Evolutionary conservation across 805 yeast species (phyloP).

Genomic region (Ogataea wickerhamii): DNA sequence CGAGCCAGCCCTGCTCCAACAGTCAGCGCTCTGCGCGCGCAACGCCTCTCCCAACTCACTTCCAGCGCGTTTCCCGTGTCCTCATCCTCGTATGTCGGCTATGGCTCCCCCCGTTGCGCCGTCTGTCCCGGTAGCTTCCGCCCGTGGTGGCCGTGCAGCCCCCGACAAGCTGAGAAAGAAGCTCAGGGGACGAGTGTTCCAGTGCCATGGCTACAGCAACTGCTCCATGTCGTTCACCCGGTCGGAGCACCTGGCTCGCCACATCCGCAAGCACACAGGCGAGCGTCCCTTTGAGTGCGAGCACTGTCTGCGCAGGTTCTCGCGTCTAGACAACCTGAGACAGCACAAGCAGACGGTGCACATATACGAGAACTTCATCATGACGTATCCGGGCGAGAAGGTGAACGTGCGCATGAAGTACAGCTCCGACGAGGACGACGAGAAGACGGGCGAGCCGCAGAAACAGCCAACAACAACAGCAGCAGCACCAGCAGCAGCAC

Average conservation of each 20-base stretch:
- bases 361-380: slow-evolving; percentile 42
- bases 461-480: neutral
- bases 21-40: too few species aligned
- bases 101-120: too few species aligned
- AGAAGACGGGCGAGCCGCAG: too few species aligned
- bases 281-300: slow-evolving; percentile 90
- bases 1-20: too few species aligned
- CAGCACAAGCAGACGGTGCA: slow-evolving; percentile 90
- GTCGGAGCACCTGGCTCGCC: slow-evolving; percentile 89
- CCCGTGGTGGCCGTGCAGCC: too few species aligned
- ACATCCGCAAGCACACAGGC: slow-evolving; percentile 90
- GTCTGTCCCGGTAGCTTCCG: too few species aligned
- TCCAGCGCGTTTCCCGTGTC: too few species aligned
- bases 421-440: slow-evolving; percentile 15
- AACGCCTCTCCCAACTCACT: too few species aligned
- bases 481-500: neutral
- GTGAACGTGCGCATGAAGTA: slow-evolving; percentile 28
- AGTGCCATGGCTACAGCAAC: slow-evolving; percentile 81
- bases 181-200: slow-evolving; percentile 65
- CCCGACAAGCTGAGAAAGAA: slow-evolving; percentile 32
- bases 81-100: too few species aligned
- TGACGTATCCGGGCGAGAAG: slow-evolving; percentile 33
- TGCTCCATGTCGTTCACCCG: slow-evolving; percentile 88
- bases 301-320: slow-evolving; percentile 73
- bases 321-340: slow-evolving; percentile 80